These are phyloP conservation scores for Rickenella mellea DNA, from an alignment of 768 basidiomycete species.

Conservation along the genomic window DNA sequence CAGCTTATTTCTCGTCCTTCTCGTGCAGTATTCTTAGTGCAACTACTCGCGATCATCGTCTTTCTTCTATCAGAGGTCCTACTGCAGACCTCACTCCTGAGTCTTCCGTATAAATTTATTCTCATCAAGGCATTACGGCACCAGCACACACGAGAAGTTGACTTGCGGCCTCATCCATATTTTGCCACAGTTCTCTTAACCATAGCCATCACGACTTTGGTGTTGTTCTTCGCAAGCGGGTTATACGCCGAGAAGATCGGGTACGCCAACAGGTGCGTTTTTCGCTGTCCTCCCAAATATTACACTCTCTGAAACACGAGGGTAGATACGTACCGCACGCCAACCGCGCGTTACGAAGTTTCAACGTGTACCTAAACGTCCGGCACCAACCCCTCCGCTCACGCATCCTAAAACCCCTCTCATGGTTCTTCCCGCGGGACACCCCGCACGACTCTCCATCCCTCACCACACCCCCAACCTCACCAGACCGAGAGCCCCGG, in stretches of 20 bases:
- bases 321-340: slow-evolving; percentile 92
- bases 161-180: slow-evolving; percentile 58
- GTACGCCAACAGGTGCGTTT: slow-evolving; percentile 84
- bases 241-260: slow-evolving; percentile 95
- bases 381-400: slow-evolving; percentile 64
- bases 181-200: slow-evolving; percentile 73
- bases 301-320: not conserved
- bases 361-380: slow-evolving; percentile 97
- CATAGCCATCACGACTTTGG: slow-evolving; percentile 81
- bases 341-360: slow-evolving; percentile 80
- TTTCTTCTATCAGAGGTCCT: slow-evolving; percentile 73
- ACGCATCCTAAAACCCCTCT: slow-evolving; percentile 37
- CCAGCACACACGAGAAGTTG: slow-evolving; percentile 28
- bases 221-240: slow-evolving; percentile 93
- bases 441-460: slow-evolving; percentile 21
- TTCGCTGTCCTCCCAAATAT: slow-evolving; percentile 1
- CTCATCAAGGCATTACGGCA: slow-evolving; percentile 44
- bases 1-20: not conserved
- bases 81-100: slow-evolving; percentile 57
- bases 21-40: slow-evolving; percentile 59
- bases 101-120: slow-evolving; percentile 48
- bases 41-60: slow-evolving; percentile 56
- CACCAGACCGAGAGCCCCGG: slow-evolving; percentile 22
- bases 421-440: slow-evolving; percentile 13
- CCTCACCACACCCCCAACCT: slow-evolving; percentile 25